A percentile compares a stretch with the other conserved stretches of the same genome.
These are phyloP conservation scores for Sarocladium oryzae DNA, from an alignment of 2,329 filamentous ascomycete genomes.

Conservation along the genomic window DNA sequence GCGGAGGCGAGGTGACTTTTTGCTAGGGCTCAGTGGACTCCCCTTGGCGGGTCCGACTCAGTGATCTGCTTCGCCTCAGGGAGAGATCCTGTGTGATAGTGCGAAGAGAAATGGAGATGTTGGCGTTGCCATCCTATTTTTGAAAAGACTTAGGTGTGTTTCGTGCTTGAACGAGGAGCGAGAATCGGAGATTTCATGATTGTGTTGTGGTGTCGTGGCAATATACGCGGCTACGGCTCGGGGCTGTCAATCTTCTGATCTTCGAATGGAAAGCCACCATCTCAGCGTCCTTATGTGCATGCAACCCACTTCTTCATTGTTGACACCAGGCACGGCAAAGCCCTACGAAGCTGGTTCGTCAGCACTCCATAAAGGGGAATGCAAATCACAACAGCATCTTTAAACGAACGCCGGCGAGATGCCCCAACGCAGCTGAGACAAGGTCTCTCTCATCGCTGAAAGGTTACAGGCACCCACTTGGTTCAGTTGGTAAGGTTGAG, in stretches of 20 bases:
- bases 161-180: neutral
- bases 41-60: neutral
- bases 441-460: neutral
- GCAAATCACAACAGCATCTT: neutral
- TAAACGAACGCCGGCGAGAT: neutral
- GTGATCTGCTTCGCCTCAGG: constrained; percentile 6
- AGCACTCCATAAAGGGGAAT: too few species aligned
- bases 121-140: neutral
- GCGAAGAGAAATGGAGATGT: neutral
- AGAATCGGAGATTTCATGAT: neutral
- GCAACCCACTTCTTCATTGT: too few species aligned
- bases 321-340: too few species aligned
- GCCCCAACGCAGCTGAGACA: neutral
- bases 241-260: neutral
- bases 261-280: neutral
- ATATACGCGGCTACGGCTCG: neutral
- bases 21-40: neutral
- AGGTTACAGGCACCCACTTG: neutral
- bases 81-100: neutral
- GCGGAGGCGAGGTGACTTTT: neutral
- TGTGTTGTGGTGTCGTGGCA: constrained; percentile 2
- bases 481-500: too few species aligned
- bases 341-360: too few species aligned
- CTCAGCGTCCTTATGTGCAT: neutral
- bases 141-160: neutral